A percentile compares a stretch with the other conserved stretches of the same genome.
Evolutionary conservation across 2,329 filamentous ascomycete genomes (phyloP).

Genomic region (Zopfia rhizophila): DNA sequence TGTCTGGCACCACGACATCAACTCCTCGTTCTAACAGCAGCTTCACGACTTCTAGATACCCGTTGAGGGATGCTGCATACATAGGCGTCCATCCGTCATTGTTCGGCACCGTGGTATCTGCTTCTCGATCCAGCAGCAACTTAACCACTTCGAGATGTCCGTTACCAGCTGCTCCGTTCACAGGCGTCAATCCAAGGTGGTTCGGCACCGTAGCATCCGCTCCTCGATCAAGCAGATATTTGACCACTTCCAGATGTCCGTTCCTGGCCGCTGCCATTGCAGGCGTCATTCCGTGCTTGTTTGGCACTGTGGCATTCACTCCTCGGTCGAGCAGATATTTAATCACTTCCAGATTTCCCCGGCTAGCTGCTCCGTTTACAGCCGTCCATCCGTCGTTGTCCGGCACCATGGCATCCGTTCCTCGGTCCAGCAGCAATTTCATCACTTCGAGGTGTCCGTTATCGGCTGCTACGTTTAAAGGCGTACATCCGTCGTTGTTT

Average conservation of each 20-base stretch:
- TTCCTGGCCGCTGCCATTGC: background rate
- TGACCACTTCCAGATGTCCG: conserved; percentile 3
- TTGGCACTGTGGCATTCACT: too few relatives aligned
- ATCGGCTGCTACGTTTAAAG: background rate
- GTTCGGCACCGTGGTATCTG: conserved; percentile 1
- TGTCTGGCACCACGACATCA: background rate
- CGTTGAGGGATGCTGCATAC: background rate
- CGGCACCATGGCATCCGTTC: conserved; percentile 2
- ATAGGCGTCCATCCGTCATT: background rate
- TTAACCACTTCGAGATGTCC: conserved; percentile 9
- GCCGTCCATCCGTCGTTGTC: background rate
- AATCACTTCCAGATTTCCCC: background rate
- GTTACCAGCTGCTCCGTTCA: conserved; percentile 4
- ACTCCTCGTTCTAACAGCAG: background rate
- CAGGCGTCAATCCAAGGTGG: background rate
- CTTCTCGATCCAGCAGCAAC: conserved; percentile 2
- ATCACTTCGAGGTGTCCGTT: background rate
- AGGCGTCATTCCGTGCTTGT: background rate
- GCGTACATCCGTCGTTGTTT: background rate
- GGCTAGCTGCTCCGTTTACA: background rate
- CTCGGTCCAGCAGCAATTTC: background rate
- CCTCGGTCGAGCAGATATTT: too few relatives aligned
- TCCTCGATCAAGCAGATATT: background rate
- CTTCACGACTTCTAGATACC: background rate
- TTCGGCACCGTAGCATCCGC: background rate